Evolutionary conservation across 306 rosid species (phyloP).

Genomic region (Medicago lupulina): DNA sequence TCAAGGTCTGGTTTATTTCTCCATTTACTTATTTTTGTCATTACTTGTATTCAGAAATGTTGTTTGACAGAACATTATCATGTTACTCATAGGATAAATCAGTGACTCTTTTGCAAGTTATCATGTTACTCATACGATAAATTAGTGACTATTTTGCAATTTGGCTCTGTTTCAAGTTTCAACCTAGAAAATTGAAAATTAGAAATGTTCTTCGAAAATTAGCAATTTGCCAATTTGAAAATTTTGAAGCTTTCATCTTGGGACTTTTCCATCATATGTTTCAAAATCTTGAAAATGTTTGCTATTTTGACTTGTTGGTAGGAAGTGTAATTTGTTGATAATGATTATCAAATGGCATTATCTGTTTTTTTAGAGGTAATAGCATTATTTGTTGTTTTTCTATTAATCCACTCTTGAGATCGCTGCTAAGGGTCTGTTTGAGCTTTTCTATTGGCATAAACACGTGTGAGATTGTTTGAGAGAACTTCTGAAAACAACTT

Average conservation of each 20-base stretch:
- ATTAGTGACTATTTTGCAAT: not conserved
- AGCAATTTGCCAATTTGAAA: too few relatives aligned
- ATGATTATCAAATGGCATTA: not conserved
- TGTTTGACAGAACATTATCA: constrained; percentile 25
- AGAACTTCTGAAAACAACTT: not conserved
- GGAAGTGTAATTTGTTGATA: constrained; percentile 22
- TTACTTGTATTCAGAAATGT: constrained; percentile 11
- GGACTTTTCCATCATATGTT: constrained; percentile 10
- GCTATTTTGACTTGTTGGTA: not conserved
- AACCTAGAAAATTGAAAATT: constrained; percentile 13
- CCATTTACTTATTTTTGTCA: constrained; percentile 7
- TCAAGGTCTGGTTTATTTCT: constrained; percentile 70
- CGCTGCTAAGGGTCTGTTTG: too few relatives aligned
- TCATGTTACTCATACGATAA: too few relatives aligned
- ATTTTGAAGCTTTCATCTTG: not conserved
- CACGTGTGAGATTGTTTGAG: not conserved
- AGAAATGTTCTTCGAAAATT: not conserved
- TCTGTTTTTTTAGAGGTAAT: constrained; percentile 7
- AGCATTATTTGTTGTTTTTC: too few relatives aligned
- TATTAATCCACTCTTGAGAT: too few relatives aligned
- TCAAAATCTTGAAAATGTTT: constrained; percentile 30
- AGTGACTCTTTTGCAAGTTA: not conserved
- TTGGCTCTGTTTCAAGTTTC: constrained; percentile 17
- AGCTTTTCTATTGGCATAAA: not conserved
- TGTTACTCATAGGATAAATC: constrained; percentile 2